Evolutionary conservation across 1,139 yeast genomes (phyloP).

Genomic region (Candida sp.): DNA sequence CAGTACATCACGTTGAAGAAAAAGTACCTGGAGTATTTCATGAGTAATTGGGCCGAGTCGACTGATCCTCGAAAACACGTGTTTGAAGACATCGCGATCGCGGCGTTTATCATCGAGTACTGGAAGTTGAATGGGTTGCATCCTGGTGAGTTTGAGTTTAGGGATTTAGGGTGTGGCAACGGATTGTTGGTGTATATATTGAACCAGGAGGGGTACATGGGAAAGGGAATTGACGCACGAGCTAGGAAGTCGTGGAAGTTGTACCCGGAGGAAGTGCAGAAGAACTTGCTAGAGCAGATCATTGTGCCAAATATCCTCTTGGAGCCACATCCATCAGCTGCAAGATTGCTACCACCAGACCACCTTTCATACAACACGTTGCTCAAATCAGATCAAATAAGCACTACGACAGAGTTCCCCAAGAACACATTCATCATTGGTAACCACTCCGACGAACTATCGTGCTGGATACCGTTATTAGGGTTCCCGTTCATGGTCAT

Average conservation of each 20-base stretch:
- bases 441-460: slow-evolving; percentile 93
- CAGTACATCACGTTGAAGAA: slow-evolving; percentile 81
- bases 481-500: slow-evolving; percentile 90
- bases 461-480: slow-evolving; percentile 93
- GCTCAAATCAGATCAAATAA: slow-evolving; percentile 59
- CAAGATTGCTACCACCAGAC: slow-evolving; percentile 53
- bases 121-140: slow-evolving; percentile 66
- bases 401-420: slow-evolving; percentile 69
- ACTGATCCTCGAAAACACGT: slow-evolving; percentile 98
- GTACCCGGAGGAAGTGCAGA: slow-evolving; percentile 67
- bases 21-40: slow-evolving; percentile 75
- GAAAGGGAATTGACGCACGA: slow-evolving; percentile 91
- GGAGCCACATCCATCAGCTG: slow-evolving; percentile 68
- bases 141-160: slow-evolving; percentile 61
- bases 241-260: slow-evolving; percentile 85
- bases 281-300: slow-evolving; percentile 70
- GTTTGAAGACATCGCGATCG: slow-evolving; percentile 95
- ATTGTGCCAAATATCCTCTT: slow-evolving; percentile 75
- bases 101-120: slow-evolving; percentile 90
- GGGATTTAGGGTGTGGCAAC: slow-evolving; percentile 97
- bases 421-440: slow-evolving; percentile 84
- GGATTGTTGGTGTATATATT: slow-evolving; percentile 84
- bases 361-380: slow-evolving; percentile 56
- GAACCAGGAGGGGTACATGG: slow-evolving; percentile 77
- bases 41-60: slow-evolving; percentile 88